These are phyloP conservation scores for Pythium scleroteichum DNA, from an alignment of 352 stramenopile genomes.

Conservation along the genomic window DNA sequence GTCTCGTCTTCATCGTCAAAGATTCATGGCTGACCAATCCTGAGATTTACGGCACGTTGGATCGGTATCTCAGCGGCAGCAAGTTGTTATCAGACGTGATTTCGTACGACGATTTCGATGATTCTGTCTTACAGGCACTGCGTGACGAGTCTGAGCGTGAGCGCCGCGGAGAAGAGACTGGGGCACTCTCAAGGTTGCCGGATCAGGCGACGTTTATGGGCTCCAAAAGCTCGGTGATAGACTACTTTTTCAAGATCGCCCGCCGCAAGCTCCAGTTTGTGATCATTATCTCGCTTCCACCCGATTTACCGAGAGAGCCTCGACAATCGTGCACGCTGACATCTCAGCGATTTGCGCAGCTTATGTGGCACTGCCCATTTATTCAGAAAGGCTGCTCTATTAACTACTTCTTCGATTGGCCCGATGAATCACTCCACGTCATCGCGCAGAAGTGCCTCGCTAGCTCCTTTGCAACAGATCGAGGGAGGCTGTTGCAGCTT, in stretches of 20 bases:
- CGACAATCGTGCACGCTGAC: neutral
- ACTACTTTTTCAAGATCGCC: conserved; percentile 48
- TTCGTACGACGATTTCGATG: conserved; percentile 54
- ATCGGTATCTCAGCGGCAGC: conserved; percentile 47
- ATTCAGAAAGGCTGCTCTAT: conserved; percentile 44
- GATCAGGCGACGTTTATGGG: conserved; percentile 20
- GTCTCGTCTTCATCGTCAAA: conserved; percentile 62
- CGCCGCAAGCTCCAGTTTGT: conserved; percentile 57
- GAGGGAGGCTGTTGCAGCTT: conserved; percentile 36
- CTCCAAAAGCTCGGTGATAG: conserved; percentile 50
- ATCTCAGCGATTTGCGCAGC: conserved; percentile 8
- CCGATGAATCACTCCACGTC: conserved; percentile 37
- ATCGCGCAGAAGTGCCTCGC: conserved; percentile 50
- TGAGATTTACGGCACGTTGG: conserved; percentile 43
- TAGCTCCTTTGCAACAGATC: conserved; percentile 23
- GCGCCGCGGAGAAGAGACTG: conserved; percentile 2
- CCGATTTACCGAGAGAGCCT: neutral
- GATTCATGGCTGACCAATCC: conserved; percentile 34
- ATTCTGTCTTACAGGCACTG: conserved; percentile 38
- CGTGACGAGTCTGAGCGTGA: conserved; percentile 35
- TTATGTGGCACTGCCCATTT: conserved; percentile 47
- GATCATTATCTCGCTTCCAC: conserved; percentile 35
- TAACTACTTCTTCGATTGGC: conserved; percentile 45
- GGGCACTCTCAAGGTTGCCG: neutral
- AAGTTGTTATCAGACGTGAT: conserved; percentile 45